Evolutionary conservation across 345 rosid species (phyloP).

Genomic region (Eucalyptus erythrocorys): DNA sequence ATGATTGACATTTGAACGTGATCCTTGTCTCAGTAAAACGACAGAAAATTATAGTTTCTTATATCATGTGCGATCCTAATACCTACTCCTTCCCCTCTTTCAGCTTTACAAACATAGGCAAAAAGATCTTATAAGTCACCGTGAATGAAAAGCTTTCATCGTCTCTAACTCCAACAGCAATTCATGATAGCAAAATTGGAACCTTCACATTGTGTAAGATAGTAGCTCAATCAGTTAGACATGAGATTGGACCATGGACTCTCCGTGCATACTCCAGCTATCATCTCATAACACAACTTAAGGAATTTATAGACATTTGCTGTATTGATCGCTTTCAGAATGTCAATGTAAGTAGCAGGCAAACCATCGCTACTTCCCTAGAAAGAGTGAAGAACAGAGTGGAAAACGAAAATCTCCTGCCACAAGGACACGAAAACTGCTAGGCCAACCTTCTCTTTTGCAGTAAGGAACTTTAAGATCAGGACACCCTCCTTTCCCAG

Average conservation of each 20-base stretch:
- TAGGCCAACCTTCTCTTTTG: neutral
- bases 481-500: neutral
- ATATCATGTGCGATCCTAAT: neutral
- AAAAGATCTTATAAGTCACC: neutral
- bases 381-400: neutral
- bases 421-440: neutral
- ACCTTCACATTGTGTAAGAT: neutral
- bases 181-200: neutral
- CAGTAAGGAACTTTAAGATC: neutral
- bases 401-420: neutral
- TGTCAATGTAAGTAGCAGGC: neutral
- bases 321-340: neutral
- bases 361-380: neutral
- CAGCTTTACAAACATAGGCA: neutral
- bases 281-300: neutral
- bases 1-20: neutral
- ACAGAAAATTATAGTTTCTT: neutral
- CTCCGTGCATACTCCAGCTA: neutral
- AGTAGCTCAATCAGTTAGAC: neutral
- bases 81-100: neutral
- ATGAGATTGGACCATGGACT: neutral
- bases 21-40: neutral
- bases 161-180: neutral
- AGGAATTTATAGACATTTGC: neutral
- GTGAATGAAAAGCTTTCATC: neutral